phyloP scores from a whole-genome alignment of 2,329 filamentous ascomycete species.

The Xylariales sp. region DNA sequence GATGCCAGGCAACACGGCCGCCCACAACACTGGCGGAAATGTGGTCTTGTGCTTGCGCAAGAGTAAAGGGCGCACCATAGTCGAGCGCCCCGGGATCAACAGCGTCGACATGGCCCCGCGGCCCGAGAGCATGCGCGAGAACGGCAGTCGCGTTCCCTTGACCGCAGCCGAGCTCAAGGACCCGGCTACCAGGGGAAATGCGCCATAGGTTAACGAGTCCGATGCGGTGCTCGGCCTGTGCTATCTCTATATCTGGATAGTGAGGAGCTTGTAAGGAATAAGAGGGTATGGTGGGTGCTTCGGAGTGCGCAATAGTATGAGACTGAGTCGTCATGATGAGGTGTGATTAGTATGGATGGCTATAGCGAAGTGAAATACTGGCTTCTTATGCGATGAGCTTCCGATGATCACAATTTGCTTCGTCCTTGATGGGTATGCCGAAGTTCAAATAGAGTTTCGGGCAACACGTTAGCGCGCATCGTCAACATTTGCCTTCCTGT shows the following conservation, averaged over 20 bases:
- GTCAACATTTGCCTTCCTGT: too few species aligned
- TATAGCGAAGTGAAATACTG: too few species aligned
- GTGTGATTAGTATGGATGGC: too few species aligned
- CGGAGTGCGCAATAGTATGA: background rate
- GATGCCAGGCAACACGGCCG: constrained; percentile 37
- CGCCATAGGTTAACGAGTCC: constrained; percentile 30
- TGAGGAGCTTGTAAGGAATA: constrained; percentile 9
- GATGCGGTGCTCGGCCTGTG: constrained; percentile 32
- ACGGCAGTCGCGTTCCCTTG: constrained; percentile 54
- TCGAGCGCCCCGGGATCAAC: constrained; percentile 46
- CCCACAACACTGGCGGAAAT: constrained; percentile 37
- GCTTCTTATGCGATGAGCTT: too few species aligned
- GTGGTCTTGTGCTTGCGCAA: constrained; percentile 42
- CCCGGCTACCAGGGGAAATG: constrained; percentile 32
- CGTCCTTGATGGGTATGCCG: too few species aligned
- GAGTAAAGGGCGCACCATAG: constrained; percentile 46
- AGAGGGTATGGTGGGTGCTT: constrained; percentile 6
- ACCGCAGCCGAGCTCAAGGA: constrained; percentile 56
- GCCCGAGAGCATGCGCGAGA: constrained; percentile 43
- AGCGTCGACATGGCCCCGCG: constrained; percentile 41
- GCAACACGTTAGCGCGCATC: too few species aligned
- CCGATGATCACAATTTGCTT: too few species aligned
- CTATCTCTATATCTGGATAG: constrained; percentile 13
- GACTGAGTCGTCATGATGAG: constrained; percentile 1
- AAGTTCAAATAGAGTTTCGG: too few species aligned